Evolutionary conservation across 2,329 filamentous ascomycete genomes (phyloP).

Genomic region (Aspergillus amoenus): DNA sequence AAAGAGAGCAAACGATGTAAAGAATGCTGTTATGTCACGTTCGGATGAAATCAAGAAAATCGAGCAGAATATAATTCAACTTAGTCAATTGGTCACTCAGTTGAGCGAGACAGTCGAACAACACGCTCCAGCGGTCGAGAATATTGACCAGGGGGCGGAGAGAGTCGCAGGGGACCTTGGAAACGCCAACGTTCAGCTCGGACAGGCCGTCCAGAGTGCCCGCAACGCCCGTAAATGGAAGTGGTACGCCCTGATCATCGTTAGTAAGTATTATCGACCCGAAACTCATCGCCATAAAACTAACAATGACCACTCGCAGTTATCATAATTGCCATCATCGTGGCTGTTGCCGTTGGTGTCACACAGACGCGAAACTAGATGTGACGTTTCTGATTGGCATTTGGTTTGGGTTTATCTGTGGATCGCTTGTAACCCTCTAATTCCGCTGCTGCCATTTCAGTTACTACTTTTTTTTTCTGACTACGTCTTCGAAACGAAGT

Average conservation of each 20-base stretch:
- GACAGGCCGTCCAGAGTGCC: slow-evolving; percentile 77
- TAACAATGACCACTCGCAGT: slow-evolving; percentile 37
- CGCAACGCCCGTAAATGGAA: slow-evolving; percentile 84
- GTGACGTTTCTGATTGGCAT: background rate
- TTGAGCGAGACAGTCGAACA: slow-evolving; percentile 82
- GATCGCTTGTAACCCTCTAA: background rate
- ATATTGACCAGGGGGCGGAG: slow-evolving; percentile 84
- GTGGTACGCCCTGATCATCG: slow-evolving; percentile 88
- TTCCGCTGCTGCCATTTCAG: slow-evolving; percentile 4
- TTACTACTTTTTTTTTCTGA: background rate
- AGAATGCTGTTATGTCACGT: slow-evolving; percentile 74
- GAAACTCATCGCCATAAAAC: background rate
- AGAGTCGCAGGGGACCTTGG: slow-evolving; percentile 81
- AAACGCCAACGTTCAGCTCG: slow-evolving; percentile 81
- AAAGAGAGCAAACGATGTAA: slow-evolving; percentile 76
- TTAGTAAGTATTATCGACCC: slow-evolving; percentile 48
- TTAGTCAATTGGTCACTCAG: slow-evolving; percentile 79
- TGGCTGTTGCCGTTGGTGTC: slow-evolving; percentile 52
- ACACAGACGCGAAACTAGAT: slow-evolving; percentile 27
- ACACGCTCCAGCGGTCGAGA: slow-evolving; percentile 75
- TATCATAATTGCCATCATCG: slow-evolving; percentile 55
- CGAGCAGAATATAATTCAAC: slow-evolving; percentile 69
- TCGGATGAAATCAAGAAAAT: slow-evolving; percentile 90
- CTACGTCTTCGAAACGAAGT: slow-evolving; percentile 11
- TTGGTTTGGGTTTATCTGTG: background rate